phyloP scores from a whole-genome alignment of 169 alveolate genomes.

The Eimeria tenella region DNA sequence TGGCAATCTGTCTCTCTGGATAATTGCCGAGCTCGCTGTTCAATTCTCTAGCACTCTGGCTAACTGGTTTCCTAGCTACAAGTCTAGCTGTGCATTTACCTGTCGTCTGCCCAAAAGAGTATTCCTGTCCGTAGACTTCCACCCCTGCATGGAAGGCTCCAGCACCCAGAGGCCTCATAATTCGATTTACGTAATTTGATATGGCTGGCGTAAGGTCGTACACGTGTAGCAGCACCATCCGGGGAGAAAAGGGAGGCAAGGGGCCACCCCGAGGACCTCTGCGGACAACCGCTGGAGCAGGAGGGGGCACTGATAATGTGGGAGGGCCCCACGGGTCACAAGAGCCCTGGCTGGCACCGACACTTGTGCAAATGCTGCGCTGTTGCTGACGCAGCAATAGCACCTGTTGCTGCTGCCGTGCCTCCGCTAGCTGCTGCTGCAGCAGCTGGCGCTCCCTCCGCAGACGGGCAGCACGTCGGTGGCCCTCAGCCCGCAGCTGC shows the following conservation, averaged over 20 bases:
- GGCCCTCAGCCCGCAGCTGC: conserved; percentile 13
- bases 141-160: conserved; percentile 77
- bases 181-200: conserved; percentile 16
- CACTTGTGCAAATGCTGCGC: conserved; percentile 25
- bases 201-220: conserved; percentile 69
- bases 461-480: conserved; percentile 35
- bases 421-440: conserved; percentile 63
- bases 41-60: not conserved
- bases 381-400: conserved; percentile 31
- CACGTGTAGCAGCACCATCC: conserved; percentile 53
- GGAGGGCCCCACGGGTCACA: not conserved
- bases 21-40: not conserved
- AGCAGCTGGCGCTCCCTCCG: not conserved
- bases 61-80: not conserved
- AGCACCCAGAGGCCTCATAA: conserved; percentile 73
- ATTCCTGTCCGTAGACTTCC: conserved; percentile 71
- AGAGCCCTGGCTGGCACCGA: not conserved
- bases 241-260: not conserved
- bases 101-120: conserved; percentile 58
- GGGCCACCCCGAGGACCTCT: conserved; percentile 29
- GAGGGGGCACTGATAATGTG: not conserved
- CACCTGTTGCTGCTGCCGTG: conserved; percentile 37
- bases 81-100: not conserved
- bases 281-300: not conserved
- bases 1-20: not conserved